Base-by-base conservation (phyloP, 495 filamentous ascomycete species). In the Neurospora sublineolata region DNA sequence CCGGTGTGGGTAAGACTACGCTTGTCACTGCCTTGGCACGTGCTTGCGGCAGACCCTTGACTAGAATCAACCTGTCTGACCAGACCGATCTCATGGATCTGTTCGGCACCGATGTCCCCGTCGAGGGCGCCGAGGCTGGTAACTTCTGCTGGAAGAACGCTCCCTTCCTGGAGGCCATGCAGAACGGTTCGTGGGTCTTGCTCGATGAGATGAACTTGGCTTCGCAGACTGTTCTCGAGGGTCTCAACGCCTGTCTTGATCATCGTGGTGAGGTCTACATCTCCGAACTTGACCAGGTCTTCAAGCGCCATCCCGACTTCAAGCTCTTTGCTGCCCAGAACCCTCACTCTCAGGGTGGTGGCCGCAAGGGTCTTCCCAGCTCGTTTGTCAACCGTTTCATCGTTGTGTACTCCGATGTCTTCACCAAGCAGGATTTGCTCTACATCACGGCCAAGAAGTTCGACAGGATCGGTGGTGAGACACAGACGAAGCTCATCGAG, bases 161-260 rank as follows among this genome's bases (percentile, higher is more conserved):
- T 16, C 94, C 96, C 1, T 99, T 98, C 77, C 82, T 99, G 40
- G 90, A 90, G 78, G 96, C 96, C 10, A 98, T 99, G 94, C 94
- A 96, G 78, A 89, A 87, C 64, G 96, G 96, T 14, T 89, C 94
- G 73, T 99, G 96, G 96, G 94, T 98, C 9, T 82, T 99, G 10
- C 83, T 99, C 1, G 96, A 99, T 79, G 96, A 99, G 84, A 97
- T 99, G 96, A 99, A 99, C 76, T 78, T 99, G 68, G 96, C 96
- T 3, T 98, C 96, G 0, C 96, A 98, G 78, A 96, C 94, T 7
- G 94, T 99, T 33, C 89, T 99, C 3, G 96, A 99, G 80, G 96
- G 96, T 73, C 84, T 99, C 20, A 99, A 99, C 75, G 94, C 95
- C 18, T 98, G 96, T 82, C 85, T 99, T 33, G 96, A 99, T 82